These are phyloP conservation scores for Trametes pubescens DNA, from an alignment of 1,284 basidiomycete species.

Conservation along the genomic window DNA sequence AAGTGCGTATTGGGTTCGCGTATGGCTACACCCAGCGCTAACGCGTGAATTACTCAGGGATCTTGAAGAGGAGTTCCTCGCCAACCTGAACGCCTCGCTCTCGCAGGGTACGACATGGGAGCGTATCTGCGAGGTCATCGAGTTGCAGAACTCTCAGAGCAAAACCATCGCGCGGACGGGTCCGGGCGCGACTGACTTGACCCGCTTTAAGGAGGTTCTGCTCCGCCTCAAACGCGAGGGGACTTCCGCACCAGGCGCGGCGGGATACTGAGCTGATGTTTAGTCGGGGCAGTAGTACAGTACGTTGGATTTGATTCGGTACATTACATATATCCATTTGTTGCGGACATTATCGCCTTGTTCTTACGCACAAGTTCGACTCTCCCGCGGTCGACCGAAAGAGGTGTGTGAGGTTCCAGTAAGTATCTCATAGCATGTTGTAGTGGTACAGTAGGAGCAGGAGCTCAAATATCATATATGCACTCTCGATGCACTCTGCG, in stretches of 20 bases:
- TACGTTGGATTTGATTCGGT: constrained; percentile 17
- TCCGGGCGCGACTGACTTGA: constrained; percentile 91
- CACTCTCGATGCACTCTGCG: too few species aligned
- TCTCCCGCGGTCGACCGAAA: too few species aligned
- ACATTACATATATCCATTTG: constrained; percentile 25
- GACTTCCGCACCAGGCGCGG: constrained; percentile 89
- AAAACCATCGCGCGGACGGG: constrained; percentile 93
- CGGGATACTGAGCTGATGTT: constrained; percentile 73
- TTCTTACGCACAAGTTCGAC: not conserved
- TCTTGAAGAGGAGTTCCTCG: constrained; percentile 85
- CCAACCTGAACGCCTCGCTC: constrained; percentile 77
- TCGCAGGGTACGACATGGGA: constrained; percentile 96
- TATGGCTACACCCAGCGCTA: not conserved
- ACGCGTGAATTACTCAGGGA: constrained; percentile 62
- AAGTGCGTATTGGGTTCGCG: constrained; percentile 70
- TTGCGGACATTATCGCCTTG: constrained; percentile 5
- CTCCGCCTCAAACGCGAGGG: constrained; percentile 89
- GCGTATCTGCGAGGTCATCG: constrained; percentile 87
- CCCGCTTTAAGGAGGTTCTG: constrained; percentile 90
- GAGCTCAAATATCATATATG: too few species aligned
- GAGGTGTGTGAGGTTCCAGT: too few species aligned
- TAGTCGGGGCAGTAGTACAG: constrained; percentile 11
- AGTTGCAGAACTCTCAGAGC: constrained; percentile 95
- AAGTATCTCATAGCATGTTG: too few species aligned
- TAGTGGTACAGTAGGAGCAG: too few species aligned